Conservation (phyloP, 768 basidiomycete species). For the Suillus subaureus region DNA sequence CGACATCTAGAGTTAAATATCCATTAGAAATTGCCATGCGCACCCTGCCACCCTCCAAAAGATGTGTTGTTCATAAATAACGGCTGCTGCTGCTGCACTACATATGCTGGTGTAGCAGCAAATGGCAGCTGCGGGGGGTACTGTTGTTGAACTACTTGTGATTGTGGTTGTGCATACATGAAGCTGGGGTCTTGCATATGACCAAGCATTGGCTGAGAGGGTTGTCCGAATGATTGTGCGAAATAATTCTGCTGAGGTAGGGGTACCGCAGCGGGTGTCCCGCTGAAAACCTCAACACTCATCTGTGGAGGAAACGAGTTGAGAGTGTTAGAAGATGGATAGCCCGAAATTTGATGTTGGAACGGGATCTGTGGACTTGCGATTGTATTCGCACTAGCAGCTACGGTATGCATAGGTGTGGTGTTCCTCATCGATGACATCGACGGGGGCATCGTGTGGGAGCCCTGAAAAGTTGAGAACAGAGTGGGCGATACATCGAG, state of each 20-base stretch:
- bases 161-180: background rate
- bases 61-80: slow-evolving; percentile 19
- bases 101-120: slow-evolving; percentile 15
- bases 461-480: slow-evolving; percentile 22
- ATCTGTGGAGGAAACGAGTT: background rate
- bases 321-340: slow-evolving; percentile 14
- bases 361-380: slow-evolving; percentile 29
- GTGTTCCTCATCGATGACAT: slow-evolving; percentile 2
- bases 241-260: slow-evolving; percentile 4
- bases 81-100: slow-evolving; percentile 24
- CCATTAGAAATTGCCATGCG: slow-evolving; percentile 21
- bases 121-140: slow-evolving; percentile 34
- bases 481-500: slow-evolving; percentile 16
- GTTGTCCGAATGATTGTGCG: background rate
- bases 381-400: slow-evolving; percentile 22
- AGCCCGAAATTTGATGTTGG: slow-evolving; percentile 22
- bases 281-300: background rate
- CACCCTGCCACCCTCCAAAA: slow-evolving; percentile 22
- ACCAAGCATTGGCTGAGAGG: background rate
- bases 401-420: slow-evolving; percentile 19
- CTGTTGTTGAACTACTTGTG: slow-evolving; percentile 12
- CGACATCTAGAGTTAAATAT: background rate
- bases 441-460: slow-evolving; percentile 8
- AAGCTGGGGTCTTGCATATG: slow-evolving; percentile 2
- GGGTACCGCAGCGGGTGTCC: background rate